Evolutionary conservation across 768 basidiomycete genomes (phyloP), one percentile per base, ranked within the genome.

Genomic region (Mycena galericulata): DNA sequence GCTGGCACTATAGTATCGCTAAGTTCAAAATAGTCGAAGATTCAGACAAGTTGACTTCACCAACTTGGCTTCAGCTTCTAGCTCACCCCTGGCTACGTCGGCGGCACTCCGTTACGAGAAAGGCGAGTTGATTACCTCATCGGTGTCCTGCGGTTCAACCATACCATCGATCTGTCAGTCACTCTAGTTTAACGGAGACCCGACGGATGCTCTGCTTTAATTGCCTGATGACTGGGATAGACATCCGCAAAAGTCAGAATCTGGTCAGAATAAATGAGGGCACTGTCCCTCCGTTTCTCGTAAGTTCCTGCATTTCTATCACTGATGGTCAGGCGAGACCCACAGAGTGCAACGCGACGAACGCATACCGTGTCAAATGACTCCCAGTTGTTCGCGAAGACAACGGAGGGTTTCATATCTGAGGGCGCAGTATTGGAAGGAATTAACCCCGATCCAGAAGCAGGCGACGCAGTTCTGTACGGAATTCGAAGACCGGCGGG

Each of bases 111-210:
- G 32, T 55, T 38, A 54, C 40, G 61, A 26, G 14, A 53, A 40
- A 63, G 54, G 62, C 41, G 38, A 58, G 38, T 65, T 59, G 22
- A 65, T 65, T 65, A 65, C 64, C 56, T 58, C 64, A 65, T 34
- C 29, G 26, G 34, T 64, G 1, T 55, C 29, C 17, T 26, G 45
- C 41, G 38, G 24, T 24, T n/a, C 27, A 45, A 47, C 26, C 18
- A 22, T 22, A 45, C 24, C 17, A 20, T 30, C 32, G 32, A 60
- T 47, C 32, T 60, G 41, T 24, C 9, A 45, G 4, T 24, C 14
- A 24, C 4, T 14, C 17, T 22, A n/a, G 60, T 51, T 17, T 8
- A 38, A 32, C 18, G 22, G 17, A 18, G 8, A 20, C 30, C 20
- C 20, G 11, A 15, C 10, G 9, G 38, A 41, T 36, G n/a, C n/a